Percentiles rank a stretch among this genome's conserved stretches.
Evolutionary conservation across 1,284 basidiomycete genomes (phyloP).

Genomic region (Naganishia liquefaciens): DNA sequence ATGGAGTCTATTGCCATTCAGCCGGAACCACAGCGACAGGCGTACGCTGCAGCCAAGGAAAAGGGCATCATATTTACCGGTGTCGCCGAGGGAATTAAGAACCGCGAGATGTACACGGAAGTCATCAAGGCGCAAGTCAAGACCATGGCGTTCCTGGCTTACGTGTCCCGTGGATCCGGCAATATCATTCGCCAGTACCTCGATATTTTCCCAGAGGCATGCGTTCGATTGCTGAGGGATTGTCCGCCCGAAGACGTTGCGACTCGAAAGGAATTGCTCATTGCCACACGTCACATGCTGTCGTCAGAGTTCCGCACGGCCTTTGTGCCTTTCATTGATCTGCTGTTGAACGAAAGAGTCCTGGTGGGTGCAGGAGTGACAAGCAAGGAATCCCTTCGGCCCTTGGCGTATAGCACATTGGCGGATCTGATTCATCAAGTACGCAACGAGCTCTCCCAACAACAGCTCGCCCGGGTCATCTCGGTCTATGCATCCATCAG

Average conservation of each 20-base stretch:
- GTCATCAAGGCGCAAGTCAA: constrained; percentile 93
- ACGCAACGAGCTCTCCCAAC: constrained; percentile 74
- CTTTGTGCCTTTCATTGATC: constrained; percentile 82
- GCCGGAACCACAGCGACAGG: constrained; percentile 82
- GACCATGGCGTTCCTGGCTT: constrained; percentile 92
- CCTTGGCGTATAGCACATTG: constrained; percentile 81
- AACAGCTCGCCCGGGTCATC: constrained; percentile 78
- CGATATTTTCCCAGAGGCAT: constrained; percentile 76
- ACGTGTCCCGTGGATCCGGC: constrained; percentile 72
- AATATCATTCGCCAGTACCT: constrained; percentile 77
- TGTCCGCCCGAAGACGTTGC: constrained; percentile 85
- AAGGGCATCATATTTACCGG: constrained; percentile 80
- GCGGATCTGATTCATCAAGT: constrained; percentile 94
- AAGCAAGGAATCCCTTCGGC: constrained; percentile 80
- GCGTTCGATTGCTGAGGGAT: constrained; percentile 87
- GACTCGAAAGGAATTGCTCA: constrained; percentile 86
- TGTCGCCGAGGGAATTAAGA: constrained; percentile 72
- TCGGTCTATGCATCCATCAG: constrained; percentile 84
- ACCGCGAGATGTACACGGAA: constrained; percentile 78
- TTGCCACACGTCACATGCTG: constrained; percentile 89
- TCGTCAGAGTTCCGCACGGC: constrained; percentile 77
- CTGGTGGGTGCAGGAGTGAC: constrained; percentile 77
- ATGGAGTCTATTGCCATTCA: constrained; percentile 73
- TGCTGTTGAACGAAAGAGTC: constrained; percentile 88
- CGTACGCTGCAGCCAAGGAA: constrained; percentile 76